phyloP scores from a whole-genome alignment of 75 land plant species.

The Gnetum montanum region DNA sequence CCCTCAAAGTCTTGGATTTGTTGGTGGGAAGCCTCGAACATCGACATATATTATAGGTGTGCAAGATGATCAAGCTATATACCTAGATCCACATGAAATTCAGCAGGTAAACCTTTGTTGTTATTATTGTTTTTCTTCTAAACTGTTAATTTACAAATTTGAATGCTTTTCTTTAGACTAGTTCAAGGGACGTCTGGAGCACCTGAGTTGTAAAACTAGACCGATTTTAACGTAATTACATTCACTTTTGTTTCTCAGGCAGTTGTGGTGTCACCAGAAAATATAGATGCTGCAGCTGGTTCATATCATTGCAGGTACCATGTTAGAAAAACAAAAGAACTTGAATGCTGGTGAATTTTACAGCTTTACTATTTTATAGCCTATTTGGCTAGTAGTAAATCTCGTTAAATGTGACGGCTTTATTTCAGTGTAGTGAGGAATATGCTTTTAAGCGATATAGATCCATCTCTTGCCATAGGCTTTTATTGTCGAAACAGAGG shows the following conservation, averaged over 20 bases:
- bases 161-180: not conserved
- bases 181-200: no score
- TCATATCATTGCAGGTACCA: slow-evolving; percentile 96
- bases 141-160: not conserved
- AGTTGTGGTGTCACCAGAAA: slow-evolving; percentile 37
- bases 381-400: no score
- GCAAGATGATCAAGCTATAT: slow-evolving; percentile 92
- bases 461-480: slow-evolving; percentile 92
- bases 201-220: no score
- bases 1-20: slow-evolving; percentile 93
- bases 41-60: slow-evolving; percentile 91
- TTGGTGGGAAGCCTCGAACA: slow-evolving; percentile 95
- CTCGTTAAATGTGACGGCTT: no score
- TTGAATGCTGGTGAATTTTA: no score
- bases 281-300: slow-evolving; percentile 62
- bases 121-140: not conserved
- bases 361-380: no score
- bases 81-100: slow-evolving; percentile 92
- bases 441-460: slow-evolving; percentile 67
- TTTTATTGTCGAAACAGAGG: slow-evolving; percentile 89
- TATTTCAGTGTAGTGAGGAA: slow-evolving; percentile 57
- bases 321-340: no score
- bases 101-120: slow-evolving; percentile 49
- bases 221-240: no score
- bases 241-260: no score